Percentiles rank a stretch among this genome's conserved stretches.
Conservation (phyloP, 805 yeast species). For the Hermanozyma aechmeae region DNA sequence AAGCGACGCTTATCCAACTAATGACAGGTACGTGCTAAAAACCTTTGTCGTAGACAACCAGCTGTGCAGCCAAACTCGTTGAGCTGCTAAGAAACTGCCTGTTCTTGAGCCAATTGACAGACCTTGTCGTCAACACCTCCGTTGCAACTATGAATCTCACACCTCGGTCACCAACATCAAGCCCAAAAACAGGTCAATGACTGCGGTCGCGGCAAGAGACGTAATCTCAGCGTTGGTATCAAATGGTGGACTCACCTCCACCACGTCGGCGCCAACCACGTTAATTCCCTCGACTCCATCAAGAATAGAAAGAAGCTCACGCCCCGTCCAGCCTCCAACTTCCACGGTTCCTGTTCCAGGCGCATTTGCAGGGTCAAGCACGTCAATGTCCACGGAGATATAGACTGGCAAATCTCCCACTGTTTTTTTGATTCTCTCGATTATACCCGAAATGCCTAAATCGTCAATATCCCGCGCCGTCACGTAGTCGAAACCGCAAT, state of each 20-base stretch:
- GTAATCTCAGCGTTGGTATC: slow-evolving; percentile 55
- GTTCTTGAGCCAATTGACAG: no score
- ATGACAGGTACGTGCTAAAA: no score
- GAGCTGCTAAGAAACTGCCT: no score
- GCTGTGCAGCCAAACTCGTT: no score
- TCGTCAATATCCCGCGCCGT: slow-evolving; percentile 40
- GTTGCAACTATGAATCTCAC: no score
- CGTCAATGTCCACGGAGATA: slow-evolving; percentile 46
- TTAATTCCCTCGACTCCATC: slow-evolving; percentile 53
- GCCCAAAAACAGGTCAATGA: slow-evolving; percentile 42
- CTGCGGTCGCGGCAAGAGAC: slow-evolving; percentile 56
- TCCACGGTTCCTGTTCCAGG: slow-evolving; percentile 80
- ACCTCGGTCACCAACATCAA: slow-evolving; percentile 26
- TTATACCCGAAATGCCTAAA: slow-evolving; percentile 28
- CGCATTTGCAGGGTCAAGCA: slow-evolving; percentile 63
- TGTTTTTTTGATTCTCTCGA: slow-evolving; percentile 20
- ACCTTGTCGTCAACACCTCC: no score
- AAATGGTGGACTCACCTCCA: slow-evolving; percentile 62
- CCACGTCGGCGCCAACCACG: slow-evolving; percentile 68
- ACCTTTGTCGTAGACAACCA: no score
- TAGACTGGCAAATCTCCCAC: slow-evolving; percentile 36
- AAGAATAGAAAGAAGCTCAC: slow-evolving; percentile 52
- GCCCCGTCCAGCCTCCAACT: slow-evolving; percentile 57
- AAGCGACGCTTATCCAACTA: no score
- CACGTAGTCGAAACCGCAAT: slow-evolving; percentile 39